Percentiles rank a stretch among this genome's conserved stretches.
phyloP scores from a whole-genome alignment of 163 green algal species.

The Chlamydomonas reinhardtii region DNA sequence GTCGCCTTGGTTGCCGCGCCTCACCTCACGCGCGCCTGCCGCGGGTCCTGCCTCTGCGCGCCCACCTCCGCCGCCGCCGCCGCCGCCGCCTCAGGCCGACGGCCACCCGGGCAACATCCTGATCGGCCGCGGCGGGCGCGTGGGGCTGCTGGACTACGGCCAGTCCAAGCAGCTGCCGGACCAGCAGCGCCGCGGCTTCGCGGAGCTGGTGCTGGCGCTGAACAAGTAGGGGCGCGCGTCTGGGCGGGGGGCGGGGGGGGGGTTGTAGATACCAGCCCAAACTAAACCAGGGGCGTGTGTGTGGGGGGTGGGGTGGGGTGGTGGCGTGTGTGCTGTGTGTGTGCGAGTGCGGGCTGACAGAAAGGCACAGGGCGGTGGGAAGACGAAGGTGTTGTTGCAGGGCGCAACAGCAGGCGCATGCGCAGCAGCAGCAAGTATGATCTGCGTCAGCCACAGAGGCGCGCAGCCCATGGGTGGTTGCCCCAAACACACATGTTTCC shows the following conservation, averaged over 20 bases:
- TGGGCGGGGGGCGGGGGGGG: not conserved
- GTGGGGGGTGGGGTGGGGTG: too few species aligned
- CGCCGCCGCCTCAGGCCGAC: constrained; percentile 65
- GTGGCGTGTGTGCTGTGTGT: not conserved
- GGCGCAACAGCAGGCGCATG: too few species aligned
- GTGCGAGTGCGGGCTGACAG: not conserved
- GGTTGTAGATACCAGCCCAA: too few species aligned
- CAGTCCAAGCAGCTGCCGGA: constrained; percentile 92
- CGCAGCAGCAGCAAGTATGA: too few species aligned
- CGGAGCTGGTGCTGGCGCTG: constrained; percentile 83
- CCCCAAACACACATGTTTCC: too few species aligned
- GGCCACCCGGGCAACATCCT: constrained; percentile 91
- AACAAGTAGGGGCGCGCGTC: constrained; percentile 59
- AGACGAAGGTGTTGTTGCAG: too few species aligned
- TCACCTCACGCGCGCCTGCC: too few species aligned
- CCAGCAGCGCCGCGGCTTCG: constrained; percentile 74
- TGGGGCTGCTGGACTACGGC: constrained; percentile 93
- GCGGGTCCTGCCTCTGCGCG: not conserved
- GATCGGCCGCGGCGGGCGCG: constrained; percentile 77
- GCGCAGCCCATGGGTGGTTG: too few species aligned
- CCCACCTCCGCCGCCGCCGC: not conserved
- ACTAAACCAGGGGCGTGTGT: too few species aligned
- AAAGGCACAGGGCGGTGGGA: too few species aligned
- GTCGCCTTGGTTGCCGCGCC: too few species aligned
- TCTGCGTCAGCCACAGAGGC: too few species aligned